phyloP scores from a whole-genome alignment of 768 basidiomycete species.

The Pulveroboletus sp. region DNA sequence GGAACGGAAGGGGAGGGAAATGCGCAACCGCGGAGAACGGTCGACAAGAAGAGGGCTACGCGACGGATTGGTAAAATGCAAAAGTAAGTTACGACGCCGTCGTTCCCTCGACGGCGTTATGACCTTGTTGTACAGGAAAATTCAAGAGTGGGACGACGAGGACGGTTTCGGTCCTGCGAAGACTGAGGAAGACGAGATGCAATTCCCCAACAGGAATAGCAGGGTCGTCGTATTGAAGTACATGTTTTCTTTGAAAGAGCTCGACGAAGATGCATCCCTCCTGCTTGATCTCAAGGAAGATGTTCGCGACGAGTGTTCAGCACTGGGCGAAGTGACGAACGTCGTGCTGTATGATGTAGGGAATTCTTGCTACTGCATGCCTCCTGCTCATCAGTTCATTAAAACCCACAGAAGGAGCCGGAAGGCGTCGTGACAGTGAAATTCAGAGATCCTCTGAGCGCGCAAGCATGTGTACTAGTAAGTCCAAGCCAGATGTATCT shows the following conservation, averaged over 20 bases:
- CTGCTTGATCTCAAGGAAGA: conserved; percentile 94
- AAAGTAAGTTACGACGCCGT: conserved; percentile 45
- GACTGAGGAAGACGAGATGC: conserved; percentile 49
- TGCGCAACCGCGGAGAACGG: conserved; percentile 51
- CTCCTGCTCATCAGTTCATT: conserved; percentile 2
- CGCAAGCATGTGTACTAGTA: conserved; percentile 87
- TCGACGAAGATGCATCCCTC: conserved; percentile 80
- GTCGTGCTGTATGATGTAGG: conserved; percentile 92
- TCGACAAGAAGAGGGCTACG: conserved; percentile 75
- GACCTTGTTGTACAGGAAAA: conserved; percentile 55
- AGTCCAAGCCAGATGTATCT: conserved; percentile 26
- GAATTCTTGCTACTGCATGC: conserved; percentile 10
- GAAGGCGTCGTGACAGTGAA: conserved; percentile 97
- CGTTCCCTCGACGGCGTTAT: neutral
- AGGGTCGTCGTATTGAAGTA: conserved; percentile 91
- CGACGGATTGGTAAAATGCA: conserved; percentile 82
- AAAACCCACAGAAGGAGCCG: conserved; percentile 65
- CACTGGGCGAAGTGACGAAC: conserved; percentile 91
- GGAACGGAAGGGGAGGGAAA: conserved; percentile 38
- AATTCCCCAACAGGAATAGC: conserved; percentile 48
- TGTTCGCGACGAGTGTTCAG: conserved; percentile 88
- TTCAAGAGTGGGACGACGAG: conserved; percentile 92
- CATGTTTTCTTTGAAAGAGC: conserved; percentile 87
- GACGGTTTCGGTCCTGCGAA: conserved; percentile 81
- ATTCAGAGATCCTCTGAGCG: conserved; percentile 88